Evolutionary conservation across 768 basidiomycete genomes (phyloP), one percentile per base, ranked within the genome.

Genomic region (Naganishia kalamii): DNA sequence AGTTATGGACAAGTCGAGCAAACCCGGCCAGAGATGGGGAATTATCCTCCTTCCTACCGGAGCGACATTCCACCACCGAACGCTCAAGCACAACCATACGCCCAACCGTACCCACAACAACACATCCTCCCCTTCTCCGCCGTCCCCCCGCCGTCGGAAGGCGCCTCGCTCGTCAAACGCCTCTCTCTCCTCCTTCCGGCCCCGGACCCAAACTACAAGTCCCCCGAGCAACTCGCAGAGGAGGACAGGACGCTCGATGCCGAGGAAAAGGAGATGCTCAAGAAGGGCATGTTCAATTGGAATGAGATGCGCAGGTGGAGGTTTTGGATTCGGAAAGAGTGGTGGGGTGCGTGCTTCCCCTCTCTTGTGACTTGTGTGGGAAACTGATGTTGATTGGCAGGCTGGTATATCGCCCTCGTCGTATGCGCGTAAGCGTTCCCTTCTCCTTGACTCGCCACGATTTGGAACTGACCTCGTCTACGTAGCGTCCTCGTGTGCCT

Each of bases 401-500:
- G 60, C 23, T 73, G 63, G 66, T 76, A 70, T 48, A 63, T 86
- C 10, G 71, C 79, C 23, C 64, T 80, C 3, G 65, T 81, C 51
- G 52, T 88, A 25, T 77, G 84, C 60, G 49, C n/a, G 47, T 52
- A 46, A 40, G 61, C n/a, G n/a, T n/a, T 66, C 48, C 27, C n/a
- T 21, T 30, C 13, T n/a, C 49, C 21, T 59, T 61, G 5, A 21
- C 47, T 4, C 44, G 40, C 30, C 1, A 15, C 41, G 30, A 13
- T 32, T 19, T 19, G 5, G 12, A 7, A 6, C 29, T 50, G 7
- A 50, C 49, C 10, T 12, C 15, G 25, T 3, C 1, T 1, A 4
- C 7, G 23, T 29, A 57, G 83, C 33, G 79, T 82, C 63, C 25
- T 87, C 23, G 79, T 81, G 17, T 78, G 79, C 4, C 82, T 88